Conservation (phyloP, 2,329 filamentous ascomycete species). For the Chrysoporthe puriensis region DNA sequence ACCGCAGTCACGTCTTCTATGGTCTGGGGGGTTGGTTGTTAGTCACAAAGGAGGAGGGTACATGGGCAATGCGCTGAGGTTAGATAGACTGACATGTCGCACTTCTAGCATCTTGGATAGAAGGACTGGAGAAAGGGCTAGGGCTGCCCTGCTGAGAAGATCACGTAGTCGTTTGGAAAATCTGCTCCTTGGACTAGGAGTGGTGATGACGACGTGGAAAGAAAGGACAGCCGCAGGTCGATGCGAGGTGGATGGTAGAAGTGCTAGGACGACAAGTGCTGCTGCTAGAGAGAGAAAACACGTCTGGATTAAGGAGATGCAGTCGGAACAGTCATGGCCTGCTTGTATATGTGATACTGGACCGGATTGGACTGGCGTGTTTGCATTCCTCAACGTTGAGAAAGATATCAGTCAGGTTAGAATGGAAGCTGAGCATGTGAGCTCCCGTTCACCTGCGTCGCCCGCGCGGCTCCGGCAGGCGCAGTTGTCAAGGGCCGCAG, state of each 20-base stretch:
- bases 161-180: neutral
- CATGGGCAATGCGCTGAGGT: neutral
- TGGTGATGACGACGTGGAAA: constrained; percentile 7
- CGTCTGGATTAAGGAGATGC: neutral
- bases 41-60: constrained; percentile 4
- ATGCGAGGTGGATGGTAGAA: neutral
- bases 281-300: neutral
- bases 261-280: neutral
- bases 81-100: constrained; percentile 30
- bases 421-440: constrained; percentile 16
- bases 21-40: constrained; percentile 40
- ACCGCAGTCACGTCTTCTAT: constrained; percentile 65
- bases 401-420: neutral
- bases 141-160: neutral
- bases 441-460: constrained; percentile 4
- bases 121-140: constrained; percentile 17
- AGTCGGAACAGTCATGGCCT: neutral
- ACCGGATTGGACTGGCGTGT: neutral
- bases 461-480: neutral
- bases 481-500: neutral
- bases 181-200: neutral
- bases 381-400: neutral
- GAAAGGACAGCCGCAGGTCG: neutral
- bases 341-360: neutral
- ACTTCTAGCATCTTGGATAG: constrained; percentile 32